A percentile compares a stretch with the other conserved stretches of the same genome.
These are phyloP conservation scores for Solanum hybrid DNA, from an alignment of 305 asterid genomes.

Conservation along the genomic window DNA sequence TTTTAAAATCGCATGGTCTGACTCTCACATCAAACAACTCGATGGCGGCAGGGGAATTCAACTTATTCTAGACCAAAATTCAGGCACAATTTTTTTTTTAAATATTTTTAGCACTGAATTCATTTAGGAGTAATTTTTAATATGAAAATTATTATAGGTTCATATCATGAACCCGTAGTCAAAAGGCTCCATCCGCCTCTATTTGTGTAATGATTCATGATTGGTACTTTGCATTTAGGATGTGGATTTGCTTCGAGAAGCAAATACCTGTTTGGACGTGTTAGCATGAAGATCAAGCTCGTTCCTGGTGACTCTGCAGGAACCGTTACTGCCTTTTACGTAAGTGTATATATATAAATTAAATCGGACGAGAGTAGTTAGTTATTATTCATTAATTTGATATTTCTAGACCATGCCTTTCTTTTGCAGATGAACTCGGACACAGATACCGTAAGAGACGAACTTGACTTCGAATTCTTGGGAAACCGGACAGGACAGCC, in stretches of 20 bases:
- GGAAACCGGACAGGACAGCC: constrained; percentile 74
- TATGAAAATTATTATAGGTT: neutral
- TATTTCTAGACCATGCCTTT: neutral
- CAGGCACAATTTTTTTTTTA: constrained; percentile 23
- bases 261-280: constrained; percentile 55
- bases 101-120: neutral
- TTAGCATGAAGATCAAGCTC: constrained; percentile 92
- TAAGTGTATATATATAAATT: constrained; percentile 8
- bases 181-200: neutral
- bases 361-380: too few relatives aligned
- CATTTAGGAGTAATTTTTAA: too few relatives aligned
- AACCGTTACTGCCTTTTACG: constrained; percentile 85
- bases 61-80: constrained; percentile 64
- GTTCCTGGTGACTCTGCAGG: constrained; percentile 91
- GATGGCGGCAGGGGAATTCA: constrained; percentile 73
- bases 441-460: constrained; percentile 37
- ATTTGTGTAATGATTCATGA: neutral
- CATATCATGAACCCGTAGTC: neutral
- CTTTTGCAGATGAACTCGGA: constrained; percentile 59
- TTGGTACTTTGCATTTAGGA: constrained; percentile 24
- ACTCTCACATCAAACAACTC: constrained; percentile 57
- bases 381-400: neutral
- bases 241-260: constrained; percentile 72
- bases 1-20: constrained; percentile 59
- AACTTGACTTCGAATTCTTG: constrained; percentile 73